phyloP scores from a whole-genome alignment of 2,329 filamentous ascomycete genomes.

The Phoma herbarum region DNA sequence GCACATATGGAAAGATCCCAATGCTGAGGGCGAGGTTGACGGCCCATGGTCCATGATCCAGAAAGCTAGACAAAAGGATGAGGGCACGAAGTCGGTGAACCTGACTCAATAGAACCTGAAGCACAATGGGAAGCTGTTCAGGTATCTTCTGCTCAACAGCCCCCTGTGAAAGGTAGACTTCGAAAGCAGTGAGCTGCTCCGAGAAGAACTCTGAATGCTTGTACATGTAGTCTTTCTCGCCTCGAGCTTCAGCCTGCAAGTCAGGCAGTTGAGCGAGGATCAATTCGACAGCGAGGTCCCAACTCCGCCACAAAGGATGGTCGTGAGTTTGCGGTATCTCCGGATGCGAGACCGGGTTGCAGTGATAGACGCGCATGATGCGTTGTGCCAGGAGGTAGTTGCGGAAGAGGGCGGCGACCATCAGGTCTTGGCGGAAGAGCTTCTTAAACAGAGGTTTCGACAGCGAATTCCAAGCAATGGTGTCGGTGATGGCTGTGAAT shows the following conservation, averaged over 20 bases:
- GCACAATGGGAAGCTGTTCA: slow-evolving; percentile 93
- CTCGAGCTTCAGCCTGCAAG: slow-evolving; percentile 78
- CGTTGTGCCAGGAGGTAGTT: slow-evolving; percentile 95
- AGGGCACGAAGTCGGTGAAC: slow-evolving; percentile 91
- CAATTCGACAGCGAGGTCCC: slow-evolving; percentile 97
- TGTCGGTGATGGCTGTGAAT: slow-evolving; percentile 98
- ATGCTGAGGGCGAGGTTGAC: slow-evolving; percentile 98
- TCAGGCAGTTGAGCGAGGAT: slow-evolving; percentile 88
- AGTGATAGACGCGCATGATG: slow-evolving; percentile 96
- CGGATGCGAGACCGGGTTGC: slow-evolving; percentile 91
- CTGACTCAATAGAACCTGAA: slow-evolving; percentile 95
- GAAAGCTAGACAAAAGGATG: slow-evolving; percentile 89
- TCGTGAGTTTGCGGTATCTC: slow-evolving; percentile 93
- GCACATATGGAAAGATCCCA: slow-evolving; percentile 98
- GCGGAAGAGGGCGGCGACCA: slow-evolving; percentile 97
- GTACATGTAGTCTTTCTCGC: slow-evolving; percentile 83
- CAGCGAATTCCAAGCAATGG: slow-evolving; percentile 96
- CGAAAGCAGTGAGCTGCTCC: slow-evolving; percentile 95
- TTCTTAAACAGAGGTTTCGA: slow-evolving; percentile 93
- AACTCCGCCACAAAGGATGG: slow-evolving; percentile 95
- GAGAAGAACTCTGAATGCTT: slow-evolving; percentile 96
- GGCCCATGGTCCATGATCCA: slow-evolving; percentile 96
- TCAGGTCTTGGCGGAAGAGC: slow-evolving; percentile 94
- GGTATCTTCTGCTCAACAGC: slow-evolving; percentile 86
- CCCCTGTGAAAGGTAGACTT: slow-evolving; percentile 88